Base-by-base conservation (phyloP, 2,329 filamentous ascomycete species). In the Alternaria arbusti region DNA sequence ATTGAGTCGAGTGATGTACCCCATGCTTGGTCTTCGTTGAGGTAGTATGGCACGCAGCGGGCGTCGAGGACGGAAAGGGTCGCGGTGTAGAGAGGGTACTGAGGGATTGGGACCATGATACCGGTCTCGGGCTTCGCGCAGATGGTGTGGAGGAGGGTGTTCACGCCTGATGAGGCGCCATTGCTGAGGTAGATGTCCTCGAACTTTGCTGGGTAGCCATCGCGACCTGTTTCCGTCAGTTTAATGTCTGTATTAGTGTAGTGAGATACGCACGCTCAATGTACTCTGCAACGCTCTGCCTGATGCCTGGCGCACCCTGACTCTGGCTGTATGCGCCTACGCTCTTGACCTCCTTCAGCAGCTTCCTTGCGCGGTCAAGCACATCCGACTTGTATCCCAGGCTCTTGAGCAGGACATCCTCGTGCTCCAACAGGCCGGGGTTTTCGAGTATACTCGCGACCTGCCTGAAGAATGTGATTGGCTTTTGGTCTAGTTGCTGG, bases 401-500 rank as follows among this genome's bases (percentile, higher is more conserved):
- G 47, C 85, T 81, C 60, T 89, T 87, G 77, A 90, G 83, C 67
- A 98, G 84, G n/a, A 91, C 90, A 69, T 95, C 88, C 79, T 93
- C 89, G 73, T 96, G 90, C 77, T 97, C 87, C 64, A 99, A 86
- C 32, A 99, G 85, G 61, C 85, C 80, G 1, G 96, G 96, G 84
- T 98, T 94, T 86, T 99, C 96, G 63, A 98, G 83, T 66, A 99
- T 82, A 82, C 93, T 97, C 75, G 96, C 87, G 26, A 99, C 96
- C 84, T 99, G 95, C 73, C 96, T 90, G 89, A 99, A 97, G 86
- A 97, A 99, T 72, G 96, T 99, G 76, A 99, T 95, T 76, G 96
- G 96, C 86, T 98, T 96, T 87, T 99, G 96, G 83, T 97, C 96
- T 67, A 99, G 89, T 84, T 99, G 96, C 83, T 99, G 96, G 5